Evolutionary conservation across 2,329 filamentous ascomycete genomes (phyloP).

Genomic region (Colletotrichum falcatum): DNA sequence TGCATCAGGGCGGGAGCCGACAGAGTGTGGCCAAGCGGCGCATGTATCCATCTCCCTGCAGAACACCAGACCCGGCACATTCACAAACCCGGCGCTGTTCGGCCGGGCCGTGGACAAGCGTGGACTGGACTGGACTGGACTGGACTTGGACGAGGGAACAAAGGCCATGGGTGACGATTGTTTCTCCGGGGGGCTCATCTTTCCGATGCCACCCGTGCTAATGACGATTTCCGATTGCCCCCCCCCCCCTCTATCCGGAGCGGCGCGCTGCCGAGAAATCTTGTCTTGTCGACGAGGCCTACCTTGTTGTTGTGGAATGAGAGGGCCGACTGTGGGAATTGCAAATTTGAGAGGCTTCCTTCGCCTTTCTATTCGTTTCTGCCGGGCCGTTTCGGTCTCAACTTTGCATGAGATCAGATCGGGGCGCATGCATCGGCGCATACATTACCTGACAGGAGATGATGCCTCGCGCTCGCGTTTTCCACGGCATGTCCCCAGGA

Average conservation of each 20-base stretch:
- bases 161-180: constrained; percentile 1
- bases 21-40: constrained; percentile 15
- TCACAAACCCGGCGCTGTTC: background rate
- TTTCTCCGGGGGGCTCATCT: constrained; percentile 19
- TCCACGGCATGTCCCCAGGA: background rate
- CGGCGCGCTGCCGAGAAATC: background rate
- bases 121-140: background rate
- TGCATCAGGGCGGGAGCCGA: background rate
- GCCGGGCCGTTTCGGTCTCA: background rate
- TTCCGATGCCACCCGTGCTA: too few relatives aligned
- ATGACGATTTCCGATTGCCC: too few relatives aligned
- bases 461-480: background rate
- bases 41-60: background rate
- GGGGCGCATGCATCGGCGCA: background rate
- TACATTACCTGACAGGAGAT: background rate
- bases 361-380: constrained; percentile 17
- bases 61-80: background rate
- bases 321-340: background rate
- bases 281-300: constrained; percentile 4
- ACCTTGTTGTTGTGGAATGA: constrained; percentile 7
- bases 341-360: background rate
- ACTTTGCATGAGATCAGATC: constrained; percentile 11
- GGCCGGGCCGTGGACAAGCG: background rate
- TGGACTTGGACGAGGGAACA: background rate
- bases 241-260: background rate